Base-by-base conservation (phyloP, 768 basidiomycete genomes). In the Tulasnella sp. region DNA sequence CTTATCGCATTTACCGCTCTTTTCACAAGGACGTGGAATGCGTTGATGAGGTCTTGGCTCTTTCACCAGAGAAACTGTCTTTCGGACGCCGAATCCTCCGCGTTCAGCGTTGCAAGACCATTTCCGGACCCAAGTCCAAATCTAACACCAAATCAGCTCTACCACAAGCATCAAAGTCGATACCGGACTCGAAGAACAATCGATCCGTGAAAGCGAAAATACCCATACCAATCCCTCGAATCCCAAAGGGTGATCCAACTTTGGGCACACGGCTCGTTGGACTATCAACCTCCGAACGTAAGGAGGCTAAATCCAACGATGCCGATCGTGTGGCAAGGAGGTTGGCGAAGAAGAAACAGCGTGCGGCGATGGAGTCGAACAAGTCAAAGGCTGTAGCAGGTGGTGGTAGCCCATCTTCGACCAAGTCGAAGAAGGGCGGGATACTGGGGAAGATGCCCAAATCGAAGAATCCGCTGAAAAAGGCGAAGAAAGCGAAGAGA, bases 21-120 rank as follows among this genome's bases (percentile, higher is more conserved):
- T 17, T 17, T 47, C 3, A 34, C 7, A 64, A 98, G 94, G 91
- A 96, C 64, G 83, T 84, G 1, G 83, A 84, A 70, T 92, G 89
- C 68, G 90, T 96, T 0, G 95, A 99, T 69, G 92, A 97, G 72
- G 71, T 97, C 45, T 76, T 99, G 34, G 88, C 88, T 0, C 73
- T 97, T 17, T 85, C 90, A 48, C 75, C 80, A 17, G 73, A 70
- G 47, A 86, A 85, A 64, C 81, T 97, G 69, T 91, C 87, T 69
- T 91, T 97, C 68, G 90, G 89, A 17, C 96, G 95, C 70, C 88
- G 92, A 64, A 91, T 85, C 66, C 77, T 97, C 2, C 85, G 95
- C 21, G 82, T 97, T 2, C 88, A 97, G 68, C 81, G 88, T 38
- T 97, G 92, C 75, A 95, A 91, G 70, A 83, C 81, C n/a, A 52